phyloP scores from a whole-genome alignment of 2,329 filamentous ascomycete species.

The Xylariaceae sp. region DNA sequence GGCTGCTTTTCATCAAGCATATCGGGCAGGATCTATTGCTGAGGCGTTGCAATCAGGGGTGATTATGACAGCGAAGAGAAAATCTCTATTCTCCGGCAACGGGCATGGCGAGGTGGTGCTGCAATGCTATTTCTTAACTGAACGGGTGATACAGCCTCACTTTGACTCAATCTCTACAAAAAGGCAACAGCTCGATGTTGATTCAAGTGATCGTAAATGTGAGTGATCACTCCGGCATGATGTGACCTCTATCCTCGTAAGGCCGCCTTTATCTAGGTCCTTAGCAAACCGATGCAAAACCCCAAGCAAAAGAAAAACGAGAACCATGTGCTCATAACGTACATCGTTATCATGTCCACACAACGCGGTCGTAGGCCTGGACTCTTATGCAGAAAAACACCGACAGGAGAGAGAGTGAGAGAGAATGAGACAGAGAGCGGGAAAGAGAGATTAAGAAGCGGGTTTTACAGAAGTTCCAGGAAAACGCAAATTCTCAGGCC shows the following conservation, averaged over 20 bases:
- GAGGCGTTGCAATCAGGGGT: not conserved
- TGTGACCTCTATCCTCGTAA: not conserved
- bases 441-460: not conserved
- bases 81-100: too few relatives aligned
- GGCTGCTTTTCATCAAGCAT: too few relatives aligned
- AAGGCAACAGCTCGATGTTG: not conserved
- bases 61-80: not conserved
- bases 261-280: not conserved
- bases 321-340: constrained; percentile 1
- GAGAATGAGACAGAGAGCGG: not conserved
- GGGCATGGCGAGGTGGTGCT: too few relatives aligned
- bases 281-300: not conserved
- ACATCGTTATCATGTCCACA: constrained; percentile 1
- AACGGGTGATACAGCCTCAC: too few relatives aligned
- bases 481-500: not conserved
- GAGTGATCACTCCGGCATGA: not conserved
- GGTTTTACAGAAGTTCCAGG: not conserved
- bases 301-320: not conserved
- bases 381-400: not conserved
- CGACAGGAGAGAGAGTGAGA: not conserved
- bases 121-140: too few relatives aligned
- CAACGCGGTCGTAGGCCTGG: not conserved
- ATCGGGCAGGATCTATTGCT: not conserved
- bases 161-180: not conserved
- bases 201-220: not conserved